Percentiles rank a stretch among this genome's conserved stretches.
phyloP scores from a whole-genome alignment of 2,329 filamentous ascomycete species.

The Penicillium decumbens region DNA sequence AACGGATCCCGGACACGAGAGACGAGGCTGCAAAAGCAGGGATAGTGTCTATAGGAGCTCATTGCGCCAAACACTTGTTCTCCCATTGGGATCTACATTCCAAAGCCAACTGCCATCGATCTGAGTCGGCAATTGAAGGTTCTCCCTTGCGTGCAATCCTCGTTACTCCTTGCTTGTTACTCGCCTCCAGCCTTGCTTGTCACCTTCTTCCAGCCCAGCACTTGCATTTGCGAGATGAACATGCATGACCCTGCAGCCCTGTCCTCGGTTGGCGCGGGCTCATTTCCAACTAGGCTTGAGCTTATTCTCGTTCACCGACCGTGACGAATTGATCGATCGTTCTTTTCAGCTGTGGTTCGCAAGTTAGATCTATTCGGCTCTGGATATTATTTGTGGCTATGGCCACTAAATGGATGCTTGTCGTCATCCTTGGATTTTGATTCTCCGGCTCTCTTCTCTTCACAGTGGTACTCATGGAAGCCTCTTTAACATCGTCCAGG shows the following conservation, averaged over 20 bases:
- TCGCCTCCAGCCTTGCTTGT: slow-evolving; percentile 18
- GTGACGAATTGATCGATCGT: neutral
- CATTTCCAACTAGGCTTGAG: neutral
- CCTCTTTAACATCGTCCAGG: neutral
- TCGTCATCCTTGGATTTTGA: neutral
- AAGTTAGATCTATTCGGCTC: neutral
- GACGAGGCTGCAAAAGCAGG: neutral
- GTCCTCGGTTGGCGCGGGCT: slow-evolving; percentile 2
- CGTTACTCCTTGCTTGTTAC: slow-evolving; percentile 22
- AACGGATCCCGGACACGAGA: neutral
- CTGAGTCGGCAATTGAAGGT: slow-evolving; percentile 6
- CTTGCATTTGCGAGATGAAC: slow-evolving; percentile 13
- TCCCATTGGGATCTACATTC: slow-evolving; percentile 21
- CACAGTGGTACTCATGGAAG: slow-evolving; percentile 5
- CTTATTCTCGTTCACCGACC: slow-evolving; percentile 12
- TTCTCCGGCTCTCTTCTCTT: neutral
- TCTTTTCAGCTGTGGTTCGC: neutral
- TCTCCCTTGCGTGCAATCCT: slow-evolving; percentile 17
- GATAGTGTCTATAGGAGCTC: neutral
- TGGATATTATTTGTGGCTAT: neutral
- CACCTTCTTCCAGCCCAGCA: slow-evolving; percentile 8
- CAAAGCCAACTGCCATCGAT: slow-evolving; percentile 18
- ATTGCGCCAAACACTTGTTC: neutral
- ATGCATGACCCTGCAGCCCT: slow-evolving; percentile 14
- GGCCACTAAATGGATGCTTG: slow-evolving; percentile 2